Evolutionary conservation across 2,329 filamentous ascomycete species (phyloP), one percentile per base, ranked within the genome.

Genomic region (Lachnellula occidentalis): DNA sequence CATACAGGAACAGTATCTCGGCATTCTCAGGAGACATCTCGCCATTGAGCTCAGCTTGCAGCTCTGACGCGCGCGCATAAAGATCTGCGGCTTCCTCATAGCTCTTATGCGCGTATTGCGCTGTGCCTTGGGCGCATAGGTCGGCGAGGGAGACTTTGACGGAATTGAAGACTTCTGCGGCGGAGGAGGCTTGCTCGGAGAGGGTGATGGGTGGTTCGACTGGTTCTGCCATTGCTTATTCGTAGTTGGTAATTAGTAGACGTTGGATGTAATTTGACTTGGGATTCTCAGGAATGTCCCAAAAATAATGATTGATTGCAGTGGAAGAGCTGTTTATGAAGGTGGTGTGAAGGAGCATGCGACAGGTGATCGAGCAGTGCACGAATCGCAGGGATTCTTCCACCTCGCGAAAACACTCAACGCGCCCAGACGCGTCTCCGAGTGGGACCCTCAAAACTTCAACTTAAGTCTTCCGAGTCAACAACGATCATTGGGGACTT

Each of bases 1-100:
- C 94, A 72, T 99, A 99, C 60, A 91, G 82, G 72, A 95, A 99
- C 19, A 97, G 82, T 46, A 99, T 82, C 69, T 97, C 92, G 49
- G 92, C 92, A 66, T 99, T 99, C 55, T 90, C 86, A 4, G 89
- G 84, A 15, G 85, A 85, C 79, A 95, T 88, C 73, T 97, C 94
- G 71, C 92, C 94, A 70, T 96, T 94, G 70, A 96, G 78, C 70
- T 90, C 83, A 55, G 89, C 90, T 73, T 99, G 94, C 58, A 96
- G 80, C 70, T 95, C 89, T 53, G 90, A 90, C 34, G 94, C 94
- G 67, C 86, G 83, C 43, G 91, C 92, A 74, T 92, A 97, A 59
- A 92, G 77, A 67, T 97, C 92, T 54, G 90, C 83, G 9, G 94
- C 91, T 48, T 86, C 85, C 51, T 87, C 82, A 72, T 91, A 96